Evolutionary conservation across 352 stramenopile species (phyloP).

Genomic region (Globisporangium uncinulatum): DNA sequence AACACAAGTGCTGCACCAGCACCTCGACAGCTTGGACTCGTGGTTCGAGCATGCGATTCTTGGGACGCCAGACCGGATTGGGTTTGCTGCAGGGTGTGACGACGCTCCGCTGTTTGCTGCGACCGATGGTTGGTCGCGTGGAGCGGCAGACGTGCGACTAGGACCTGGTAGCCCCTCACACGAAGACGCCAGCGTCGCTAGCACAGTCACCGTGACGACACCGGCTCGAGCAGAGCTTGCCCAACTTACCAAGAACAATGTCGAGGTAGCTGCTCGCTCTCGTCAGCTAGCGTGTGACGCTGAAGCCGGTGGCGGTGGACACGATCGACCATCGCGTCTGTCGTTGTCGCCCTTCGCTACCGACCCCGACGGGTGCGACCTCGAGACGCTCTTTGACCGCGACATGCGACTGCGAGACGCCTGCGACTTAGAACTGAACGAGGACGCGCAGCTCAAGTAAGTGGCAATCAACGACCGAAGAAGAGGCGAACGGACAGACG

Average conservation of each 20-base stretch:
- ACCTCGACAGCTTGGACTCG: conserved; percentile 39
- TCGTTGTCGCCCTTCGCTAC: not conserved
- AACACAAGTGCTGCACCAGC: conserved; percentile 24
- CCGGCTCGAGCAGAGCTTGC: too few relatives aligned
- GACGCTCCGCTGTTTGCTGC: conserved; percentile 2
- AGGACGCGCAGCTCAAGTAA: conserved; percentile 24
- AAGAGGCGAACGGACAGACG: not conserved
- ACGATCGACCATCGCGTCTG: too few relatives aligned
- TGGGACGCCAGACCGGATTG: conserved; percentile 8
- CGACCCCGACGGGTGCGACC: not conserved
- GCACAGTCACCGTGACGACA: too few relatives aligned
- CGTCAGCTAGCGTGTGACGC: not conserved
- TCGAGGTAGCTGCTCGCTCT: too few relatives aligned
- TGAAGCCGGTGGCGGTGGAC: not conserved
- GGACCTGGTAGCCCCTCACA: not conserved
- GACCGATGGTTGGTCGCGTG: not conserved
- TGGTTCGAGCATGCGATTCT: conserved; percentile 50
- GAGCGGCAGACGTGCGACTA: not conserved
- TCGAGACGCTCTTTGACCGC: conserved; percentile 9
- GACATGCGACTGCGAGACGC: not conserved
- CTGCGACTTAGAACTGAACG: conserved; percentile 3
- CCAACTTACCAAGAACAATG: too few relatives aligned
- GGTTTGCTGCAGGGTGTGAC: not conserved
- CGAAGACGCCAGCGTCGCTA: not conserved
- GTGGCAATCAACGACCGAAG: not conserved